Percentiles rank a stretch among this genome's conserved stretches.
Conservation (phyloP, 495 filamentous ascomycete species). For the Aspergillus indologenus region DNA sequence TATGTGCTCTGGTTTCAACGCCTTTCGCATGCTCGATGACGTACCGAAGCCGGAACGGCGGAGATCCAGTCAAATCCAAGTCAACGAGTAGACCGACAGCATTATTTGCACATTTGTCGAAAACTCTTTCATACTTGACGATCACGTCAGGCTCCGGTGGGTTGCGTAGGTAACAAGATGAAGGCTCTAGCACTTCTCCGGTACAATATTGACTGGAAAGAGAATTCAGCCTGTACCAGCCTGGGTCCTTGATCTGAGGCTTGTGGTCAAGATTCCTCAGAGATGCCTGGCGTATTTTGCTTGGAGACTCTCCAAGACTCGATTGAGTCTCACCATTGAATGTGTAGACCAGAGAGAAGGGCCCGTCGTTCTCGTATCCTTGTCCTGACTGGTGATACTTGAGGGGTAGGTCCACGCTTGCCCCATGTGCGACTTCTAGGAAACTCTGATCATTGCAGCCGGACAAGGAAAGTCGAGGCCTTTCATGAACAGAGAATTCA, state of each 20-base stretch:
- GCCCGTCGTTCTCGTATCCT: constrained; percentile 42
- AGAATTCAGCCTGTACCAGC: constrained; percentile 78
- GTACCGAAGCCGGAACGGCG: constrained; percentile 79
- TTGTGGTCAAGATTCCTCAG: constrained; percentile 37
- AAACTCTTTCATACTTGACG: constrained; percentile 72
- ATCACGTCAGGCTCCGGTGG: constrained; percentile 80
- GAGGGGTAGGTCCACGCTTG: constrained; percentile 65
- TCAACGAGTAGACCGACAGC: constrained; percentile 86
- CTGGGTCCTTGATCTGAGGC: constrained; percentile 64
- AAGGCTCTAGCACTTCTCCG: constrained; percentile 87
- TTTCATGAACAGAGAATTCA: constrained; percentile 85
- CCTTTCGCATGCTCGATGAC: constrained; percentile 60
- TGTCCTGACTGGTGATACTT: constrained; percentile 61
- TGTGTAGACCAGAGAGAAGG: constrained; percentile 52
- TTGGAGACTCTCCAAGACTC: constrained; percentile 51
- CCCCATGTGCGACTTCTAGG: constrained; percentile 76
- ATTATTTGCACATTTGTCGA: constrained; percentile 90
- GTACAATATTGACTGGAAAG: constrained; percentile 75
- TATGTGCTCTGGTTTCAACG: constrained; percentile 45
- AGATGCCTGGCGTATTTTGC: constrained; percentile 43
- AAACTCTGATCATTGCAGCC: constrained; percentile 76
- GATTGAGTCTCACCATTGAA: constrained; percentile 62
- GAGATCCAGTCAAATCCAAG: constrained; percentile 83
- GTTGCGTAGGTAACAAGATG: constrained; percentile 84
- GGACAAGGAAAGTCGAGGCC: constrained; percentile 65